Conservation (phyloP, 768 basidiomycete genomes). For the Pisolithus tinctorius region DNA sequence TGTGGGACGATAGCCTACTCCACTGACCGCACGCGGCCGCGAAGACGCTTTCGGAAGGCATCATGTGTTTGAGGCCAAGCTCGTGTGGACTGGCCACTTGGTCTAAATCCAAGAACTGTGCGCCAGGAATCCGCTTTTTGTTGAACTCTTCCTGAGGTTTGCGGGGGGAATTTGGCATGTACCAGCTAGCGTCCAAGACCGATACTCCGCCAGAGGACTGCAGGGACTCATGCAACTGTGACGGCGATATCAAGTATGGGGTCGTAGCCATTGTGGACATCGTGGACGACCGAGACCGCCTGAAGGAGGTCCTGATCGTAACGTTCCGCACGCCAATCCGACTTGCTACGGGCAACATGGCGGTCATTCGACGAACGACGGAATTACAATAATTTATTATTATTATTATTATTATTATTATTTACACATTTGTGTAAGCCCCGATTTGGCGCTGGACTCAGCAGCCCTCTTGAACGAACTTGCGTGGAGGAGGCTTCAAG, state of each 20-base stretch:
- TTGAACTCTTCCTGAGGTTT: constrained; percentile 64
- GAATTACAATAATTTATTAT: constrained; percentile 3
- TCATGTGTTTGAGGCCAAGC: constrained; percentile 89
- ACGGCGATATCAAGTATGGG: constrained; percentile 50
- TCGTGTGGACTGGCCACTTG: constrained; percentile 66
- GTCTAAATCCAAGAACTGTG: constrained; percentile 77
- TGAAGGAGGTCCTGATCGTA: neutral
- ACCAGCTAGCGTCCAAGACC: constrained; percentile 81
- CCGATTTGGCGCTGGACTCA: constrained; percentile 4
- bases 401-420: constrained; percentile 10
- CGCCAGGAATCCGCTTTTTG: constrained; percentile 58
- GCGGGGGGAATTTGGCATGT: constrained; percentile 85
- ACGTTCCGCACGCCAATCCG: constrained; percentile 4
- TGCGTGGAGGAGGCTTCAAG: too few species aligned
- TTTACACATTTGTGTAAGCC: constrained; percentile 3
- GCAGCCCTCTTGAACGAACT: constrained; percentile 2
- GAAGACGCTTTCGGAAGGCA: constrained; percentile 70
- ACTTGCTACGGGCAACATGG: constrained; percentile 5
- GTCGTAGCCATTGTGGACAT: constrained; percentile 34
- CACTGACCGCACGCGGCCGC: constrained; percentile 72
- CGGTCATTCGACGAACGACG: neutral
- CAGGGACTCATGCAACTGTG: constrained; percentile 34
- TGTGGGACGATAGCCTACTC: constrained; percentile 1
- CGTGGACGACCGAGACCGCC: neutral
- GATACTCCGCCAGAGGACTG: constrained; percentile 22